A percentile compares a stretch with the other conserved stretches of the same genome.
Evolutionary conservation across 2,329 filamentous ascomycete genomes (phyloP).

Genomic region (Aspergillus sp.): DNA sequence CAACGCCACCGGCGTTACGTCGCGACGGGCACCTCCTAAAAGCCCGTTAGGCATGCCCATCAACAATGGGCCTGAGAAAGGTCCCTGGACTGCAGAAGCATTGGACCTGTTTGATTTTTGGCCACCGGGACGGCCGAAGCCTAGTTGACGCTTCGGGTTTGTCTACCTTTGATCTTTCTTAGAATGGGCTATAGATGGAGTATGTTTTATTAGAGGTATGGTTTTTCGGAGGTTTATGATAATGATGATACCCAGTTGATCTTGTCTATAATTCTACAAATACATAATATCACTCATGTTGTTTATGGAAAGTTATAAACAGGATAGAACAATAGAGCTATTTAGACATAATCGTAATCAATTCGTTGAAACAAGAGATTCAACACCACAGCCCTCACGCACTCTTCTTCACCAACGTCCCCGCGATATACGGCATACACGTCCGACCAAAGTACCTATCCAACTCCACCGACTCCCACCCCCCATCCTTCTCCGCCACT

Average conservation of each 20-base stretch:
- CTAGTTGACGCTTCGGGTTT: slow-evolving; percentile 8
- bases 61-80: slow-evolving; percentile 16
- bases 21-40: slow-evolving; percentile 11
- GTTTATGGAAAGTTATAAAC: too few species aligned
- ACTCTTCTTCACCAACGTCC: slow-evolving; percentile 35
- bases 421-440: slow-evolving; percentile 37
- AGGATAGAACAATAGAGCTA: too few species aligned
- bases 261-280: too few species aligned
- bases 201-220: neutral
- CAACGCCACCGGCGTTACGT: slow-evolving; percentile 9
- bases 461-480: slow-evolving; percentile 48
- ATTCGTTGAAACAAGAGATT: too few species aligned
- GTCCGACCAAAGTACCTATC: slow-evolving; percentile 35
- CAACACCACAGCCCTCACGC: too few species aligned
- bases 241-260: too few species aligned
- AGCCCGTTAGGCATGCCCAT: slow-evolving; percentile 10
- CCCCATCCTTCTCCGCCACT: slow-evolving; percentile 37
- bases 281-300: too few species aligned
- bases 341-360: too few species aligned
- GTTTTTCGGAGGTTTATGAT: too few species aligned
- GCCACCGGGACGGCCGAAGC: slow-evolving; percentile 35
- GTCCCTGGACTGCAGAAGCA: slow-evolving; percentile 39
- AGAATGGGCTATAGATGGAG: neutral
- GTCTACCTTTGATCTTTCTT: too few species aligned
- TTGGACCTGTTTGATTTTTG: slow-evolving; percentile 41